Percentiles rank a stretch among this genome's conserved stretches.
These are phyloP conservation scores for Sonneratia caseolaris DNA, from an alignment of 345 rosid species.

Conservation along the genomic window DNA sequence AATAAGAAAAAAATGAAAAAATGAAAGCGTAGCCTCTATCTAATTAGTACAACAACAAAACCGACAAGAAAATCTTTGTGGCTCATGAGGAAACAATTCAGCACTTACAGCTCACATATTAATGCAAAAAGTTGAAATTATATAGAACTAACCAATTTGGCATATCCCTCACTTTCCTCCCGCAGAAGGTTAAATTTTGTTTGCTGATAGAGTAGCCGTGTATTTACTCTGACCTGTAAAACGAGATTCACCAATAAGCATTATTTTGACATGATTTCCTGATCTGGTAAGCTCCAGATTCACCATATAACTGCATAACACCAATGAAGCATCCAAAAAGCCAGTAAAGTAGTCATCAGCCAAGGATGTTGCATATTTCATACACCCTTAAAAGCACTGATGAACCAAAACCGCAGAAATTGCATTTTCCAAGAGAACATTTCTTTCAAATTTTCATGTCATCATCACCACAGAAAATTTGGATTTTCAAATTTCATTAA, in stretches of 20 bases:
- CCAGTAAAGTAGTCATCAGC: not conserved
- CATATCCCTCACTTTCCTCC: constrained; percentile 99
- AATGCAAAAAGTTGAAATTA: not conserved
- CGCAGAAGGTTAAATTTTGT: constrained; percentile 96
- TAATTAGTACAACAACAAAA: not conserved
- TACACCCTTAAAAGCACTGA: not conserved
- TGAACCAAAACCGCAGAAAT: not conserved
- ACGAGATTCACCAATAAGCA: constrained; percentile 3
- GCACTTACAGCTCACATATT: not conserved
- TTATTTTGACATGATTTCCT: not conserved
- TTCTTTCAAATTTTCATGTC: not conserved
- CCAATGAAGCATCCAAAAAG: not conserved
- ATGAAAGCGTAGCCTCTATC: not conserved
- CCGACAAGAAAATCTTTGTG: not conserved
- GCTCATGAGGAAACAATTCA: not conserved
- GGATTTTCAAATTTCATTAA: not conserved
- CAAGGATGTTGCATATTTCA: not conserved
- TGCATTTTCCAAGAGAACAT: not conserved
- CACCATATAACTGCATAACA: not conserved
- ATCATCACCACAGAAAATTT: not conserved
- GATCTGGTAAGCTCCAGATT: not conserved
- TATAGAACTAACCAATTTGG: constrained; percentile 65
- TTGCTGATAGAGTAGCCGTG: constrained; percentile 97
- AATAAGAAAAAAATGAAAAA: not conserved
- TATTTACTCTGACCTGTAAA: constrained; percentile 89